phyloP scores from a whole-genome alignment of 768 basidiomycete genomes.

The Flagelloscypha sp. region DNA sequence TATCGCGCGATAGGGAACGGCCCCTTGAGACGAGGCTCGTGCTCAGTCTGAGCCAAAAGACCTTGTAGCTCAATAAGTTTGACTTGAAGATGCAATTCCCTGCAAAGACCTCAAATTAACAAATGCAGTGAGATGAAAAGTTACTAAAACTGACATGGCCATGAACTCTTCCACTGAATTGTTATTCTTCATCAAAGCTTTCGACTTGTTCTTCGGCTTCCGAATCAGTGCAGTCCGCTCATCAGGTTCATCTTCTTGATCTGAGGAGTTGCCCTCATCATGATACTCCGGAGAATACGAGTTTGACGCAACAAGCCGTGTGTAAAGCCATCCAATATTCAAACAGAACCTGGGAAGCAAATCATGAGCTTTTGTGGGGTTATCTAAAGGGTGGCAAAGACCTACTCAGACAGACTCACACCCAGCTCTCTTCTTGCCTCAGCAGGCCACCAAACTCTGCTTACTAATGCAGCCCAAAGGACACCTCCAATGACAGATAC shows the following conservation, averaged over 20 bases:
- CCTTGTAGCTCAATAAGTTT: slow-evolving; percentile 81
- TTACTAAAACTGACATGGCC: slow-evolving; percentile 60
- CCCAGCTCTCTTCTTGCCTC: slow-evolving; percentile 87
- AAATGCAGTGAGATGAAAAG: not conserved
- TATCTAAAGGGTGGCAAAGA: slow-evolving; percentile 4
- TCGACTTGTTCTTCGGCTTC: slow-evolving; percentile 15
- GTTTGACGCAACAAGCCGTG: slow-evolving; percentile 81
- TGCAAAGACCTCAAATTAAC: slow-evolving; percentile 19
- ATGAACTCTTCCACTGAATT: slow-evolving; percentile 80
- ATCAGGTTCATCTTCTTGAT: slow-evolving; percentile 17
- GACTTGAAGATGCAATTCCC: slow-evolving; percentile 93
- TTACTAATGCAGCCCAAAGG: slow-evolving; percentile 82
- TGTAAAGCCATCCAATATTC: slow-evolving; percentile 93
- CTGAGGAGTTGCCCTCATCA: slow-evolving; percentile 13
- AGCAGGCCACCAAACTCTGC: slow-evolving; percentile 91
- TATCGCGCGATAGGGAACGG: slow-evolving; percentile 88
- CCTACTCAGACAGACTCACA: slow-evolving; percentile 80
- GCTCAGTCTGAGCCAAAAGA: slow-evolving; percentile 79
- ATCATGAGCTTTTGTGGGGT: not conserved
- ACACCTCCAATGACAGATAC: slow-evolving; percentile 79
- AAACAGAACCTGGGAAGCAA: slow-evolving; percentile 64
- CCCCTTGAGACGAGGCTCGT: slow-evolving; percentile 93
- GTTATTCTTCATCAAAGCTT: slow-evolving; percentile 36
- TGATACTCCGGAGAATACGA: slow-evolving; percentile 53
- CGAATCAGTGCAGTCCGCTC: slow-evolving; percentile 22